Evolutionary conservation across 1,284 basidiomycete genomes (phyloP).

Genomic region (Pyrrhoderma lamaoense): DNA sequence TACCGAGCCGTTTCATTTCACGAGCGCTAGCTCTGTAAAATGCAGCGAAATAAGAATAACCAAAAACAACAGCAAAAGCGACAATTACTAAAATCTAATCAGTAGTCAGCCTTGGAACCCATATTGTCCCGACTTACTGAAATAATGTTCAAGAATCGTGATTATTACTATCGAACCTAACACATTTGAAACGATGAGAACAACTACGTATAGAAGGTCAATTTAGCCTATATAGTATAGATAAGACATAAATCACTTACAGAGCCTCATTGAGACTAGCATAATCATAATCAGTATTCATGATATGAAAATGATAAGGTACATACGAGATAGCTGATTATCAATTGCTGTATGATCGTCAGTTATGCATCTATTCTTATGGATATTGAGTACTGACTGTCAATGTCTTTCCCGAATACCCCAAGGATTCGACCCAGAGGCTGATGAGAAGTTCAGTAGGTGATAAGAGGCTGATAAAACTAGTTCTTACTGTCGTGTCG

Average conservation of each 20-base stretch:
- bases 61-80: slow-evolving; percentile 38
- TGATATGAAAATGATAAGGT: neutral
- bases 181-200: slow-evolving; percentile 43
- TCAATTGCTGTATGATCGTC: slow-evolving; percentile 42
- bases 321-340: slow-evolving; percentile 48
- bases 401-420: slow-evolving; percentile 59
- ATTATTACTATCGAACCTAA: slow-evolving; percentile 59
- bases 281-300: slow-evolving; percentile 8
- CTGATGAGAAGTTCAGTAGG: slow-evolving; percentile 25
- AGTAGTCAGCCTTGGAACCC: neutral
- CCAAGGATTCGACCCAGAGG: slow-evolving; percentile 58
- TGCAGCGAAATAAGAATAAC: slow-evolving; percentile 48
- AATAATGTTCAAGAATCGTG: slow-evolving; percentile 64
- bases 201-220: slow-evolving; percentile 30
- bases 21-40: slow-evolving; percentile 65
- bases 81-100: slow-evolving; percentile 38
- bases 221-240: slow-evolving; percentile 14
- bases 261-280: slow-evolving; percentile 57
- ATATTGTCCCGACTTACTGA: slow-evolving; percentile 38
- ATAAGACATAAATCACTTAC: slow-evolving; percentile 29
- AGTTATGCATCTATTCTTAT: neutral
- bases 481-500: slow-evolving; percentile 48
- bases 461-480: neutral
- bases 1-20: slow-evolving; percentile 64
- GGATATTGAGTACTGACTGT: slow-evolving; percentile 33